Evolutionary conservation across 176 grass and related monocot species (phyloP), one percentile per base, ranked within the genome.

Genomic region (Elymus sibiricus): DNA sequence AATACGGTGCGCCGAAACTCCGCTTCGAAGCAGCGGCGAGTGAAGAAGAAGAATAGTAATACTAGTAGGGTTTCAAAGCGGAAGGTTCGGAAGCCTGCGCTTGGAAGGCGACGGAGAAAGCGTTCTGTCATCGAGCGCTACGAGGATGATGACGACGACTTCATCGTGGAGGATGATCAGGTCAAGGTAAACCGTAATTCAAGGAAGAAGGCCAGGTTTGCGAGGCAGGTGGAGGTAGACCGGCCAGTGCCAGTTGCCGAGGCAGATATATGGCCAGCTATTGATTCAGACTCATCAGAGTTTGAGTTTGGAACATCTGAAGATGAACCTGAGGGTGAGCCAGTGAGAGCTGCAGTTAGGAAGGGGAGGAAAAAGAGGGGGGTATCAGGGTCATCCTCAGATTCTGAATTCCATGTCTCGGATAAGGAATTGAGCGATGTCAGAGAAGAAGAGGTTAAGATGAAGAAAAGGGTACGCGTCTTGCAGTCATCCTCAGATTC

Each of bases 81-180:
- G 80, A 95, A 92, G 55, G 84, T 27, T 43, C 9, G 28, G 84
- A 88, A 91, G 16, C 11, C 44, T 4, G 22, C 83, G 1, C 46
- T 37, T 5, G 38, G 69, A 28, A 87, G 5, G 61, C 53, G 70
- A 14, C 70, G 25, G 29, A 87, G 70, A 78, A 88, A 81, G 61
- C 51, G 55, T 16, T 67, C 56, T 28, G 47, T 58, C 61, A 35
- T 51, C 59, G 89, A 90, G 4, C 63, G 58, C 65, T 79, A 86
- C 2, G 89, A 91, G 1, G 89, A 92, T 5, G 91, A 91, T 38
- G 88, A 67, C 14, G 63, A 92, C 2, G 95, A 90, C 79, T 95
- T 95, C 89, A 87, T 90, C 44, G 80, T 95, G 77, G 90, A 94
- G 32, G 91, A 95, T 79, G 93, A 95, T 86, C 58, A 64, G 69